These are phyloP conservation scores for Lichtheimia hyalospora DNA, from an alignment of 371 early-diverging fungal genomes.

Conservation along the genomic window DNA sequence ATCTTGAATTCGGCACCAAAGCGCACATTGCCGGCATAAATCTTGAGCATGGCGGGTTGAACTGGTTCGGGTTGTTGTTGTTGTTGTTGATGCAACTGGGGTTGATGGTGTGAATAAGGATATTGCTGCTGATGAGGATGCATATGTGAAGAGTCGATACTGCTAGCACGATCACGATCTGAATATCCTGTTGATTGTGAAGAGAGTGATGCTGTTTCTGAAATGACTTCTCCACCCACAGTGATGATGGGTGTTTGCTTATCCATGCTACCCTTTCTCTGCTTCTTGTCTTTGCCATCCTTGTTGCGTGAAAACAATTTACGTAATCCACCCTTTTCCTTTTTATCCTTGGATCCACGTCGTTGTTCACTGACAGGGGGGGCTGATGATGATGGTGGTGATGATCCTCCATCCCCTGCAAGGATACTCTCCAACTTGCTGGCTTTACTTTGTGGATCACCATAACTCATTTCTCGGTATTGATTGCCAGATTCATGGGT, in stretches of 20 bases:
- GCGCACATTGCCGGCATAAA: conserved; percentile 53
- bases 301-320: conserved; percentile 44
- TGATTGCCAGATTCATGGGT: conserved; percentile 7
- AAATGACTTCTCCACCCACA: conserved; percentile 9
- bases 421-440: conserved; percentile 30
- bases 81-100: conserved; percentile 9
- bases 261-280: conserved; percentile 21
- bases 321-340: conserved; percentile 38
- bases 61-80: conserved; percentile 1
- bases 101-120: conserved; percentile 1
- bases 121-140: conserved; percentile 17
- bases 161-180: conserved; percentile 28
- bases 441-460: conserved; percentile 12
- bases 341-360: conserved; percentile 23
- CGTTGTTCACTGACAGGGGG: background rate
- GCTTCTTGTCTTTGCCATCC: conserved; percentile 22
- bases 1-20: conserved; percentile 48
- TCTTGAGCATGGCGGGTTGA: conserved; percentile 28
- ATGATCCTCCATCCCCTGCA: conserved; percentile 1
- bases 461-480: background rate
- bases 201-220: conserved; percentile 37
- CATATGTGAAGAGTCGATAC: conserved; percentile 23
- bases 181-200: conserved; percentile 38
- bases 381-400: background rate
- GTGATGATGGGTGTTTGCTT: conserved; percentile 2